These are phyloP conservation scores for Auriscalpium microsporum DNA, from an alignment of 768 basidiomycete species.

Conservation along the genomic window DNA sequence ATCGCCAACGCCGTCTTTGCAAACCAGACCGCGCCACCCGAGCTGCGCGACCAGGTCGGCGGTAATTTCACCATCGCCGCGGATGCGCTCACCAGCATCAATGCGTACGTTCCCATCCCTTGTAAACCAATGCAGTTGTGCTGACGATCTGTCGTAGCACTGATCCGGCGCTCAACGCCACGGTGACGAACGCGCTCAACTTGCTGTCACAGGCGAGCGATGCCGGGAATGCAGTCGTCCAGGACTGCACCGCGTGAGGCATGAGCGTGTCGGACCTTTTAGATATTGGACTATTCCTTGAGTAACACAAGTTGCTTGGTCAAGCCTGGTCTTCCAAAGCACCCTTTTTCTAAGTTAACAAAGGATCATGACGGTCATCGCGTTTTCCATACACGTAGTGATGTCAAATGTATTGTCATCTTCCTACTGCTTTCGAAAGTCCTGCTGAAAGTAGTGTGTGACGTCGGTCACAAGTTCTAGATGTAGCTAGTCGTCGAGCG, in stretches of 20 bases:
- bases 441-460: no score
- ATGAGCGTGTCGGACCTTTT: neutral
- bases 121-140: neutral
- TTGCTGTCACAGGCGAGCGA: neutral
- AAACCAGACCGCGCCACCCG: neutral
- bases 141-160: neutral
- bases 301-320: no score
- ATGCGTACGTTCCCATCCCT: neutral
- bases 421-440: no score
- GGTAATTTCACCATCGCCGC: neutral
- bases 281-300: no score
- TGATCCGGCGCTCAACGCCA: neutral
- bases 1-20: neutral
- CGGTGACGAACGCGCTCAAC: neutral
- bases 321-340: no score
- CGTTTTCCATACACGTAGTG: no score
- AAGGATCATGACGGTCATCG: no score
- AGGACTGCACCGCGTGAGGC: conserved; percentile 22
- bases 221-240: neutral
- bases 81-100: neutral
- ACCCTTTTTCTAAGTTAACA: no score
- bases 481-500: no score
- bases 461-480: no score
- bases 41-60: neutral
- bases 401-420: no score